These are phyloP conservation scores for Isoetes taiwanensis DNA, from an alignment of 75 land plant species.

Conservation along the genomic window DNA sequence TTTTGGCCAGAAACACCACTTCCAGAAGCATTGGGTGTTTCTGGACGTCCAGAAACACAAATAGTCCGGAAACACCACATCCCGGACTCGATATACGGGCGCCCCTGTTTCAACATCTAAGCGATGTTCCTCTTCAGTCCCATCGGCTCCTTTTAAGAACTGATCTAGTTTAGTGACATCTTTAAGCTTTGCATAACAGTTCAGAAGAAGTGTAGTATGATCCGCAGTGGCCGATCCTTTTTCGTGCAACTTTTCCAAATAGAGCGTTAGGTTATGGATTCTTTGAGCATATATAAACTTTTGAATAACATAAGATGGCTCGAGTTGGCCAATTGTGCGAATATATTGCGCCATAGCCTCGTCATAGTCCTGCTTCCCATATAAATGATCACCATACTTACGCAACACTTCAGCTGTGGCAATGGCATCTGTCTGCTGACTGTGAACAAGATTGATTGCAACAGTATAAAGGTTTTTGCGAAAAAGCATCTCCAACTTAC, in stretches of 20 bases:
- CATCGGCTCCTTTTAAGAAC: constrained; percentile 74
- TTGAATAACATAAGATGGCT: constrained; percentile 95
- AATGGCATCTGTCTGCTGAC: constrained; percentile 92
- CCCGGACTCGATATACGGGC: too few relatives aligned
- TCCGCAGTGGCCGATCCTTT: constrained; percentile 90
- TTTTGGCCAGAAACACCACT: too few relatives aligned
- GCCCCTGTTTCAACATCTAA: constrained; percentile 98
- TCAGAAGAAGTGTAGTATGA: constrained; percentile 86
- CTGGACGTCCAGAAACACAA: too few relatives aligned
- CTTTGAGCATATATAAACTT: constrained; percentile 96
- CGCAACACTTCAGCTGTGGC: constrained; percentile 93
- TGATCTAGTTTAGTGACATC: constrained; percentile 75
- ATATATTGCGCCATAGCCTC: constrained; percentile 96
- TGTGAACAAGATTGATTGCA: constrained; percentile 94
- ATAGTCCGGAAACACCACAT: too few relatives aligned
- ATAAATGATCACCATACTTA: constrained; percentile 93
- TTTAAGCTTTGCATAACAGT: constrained; percentile 92
- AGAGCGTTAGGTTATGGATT: constrained; percentile 82
- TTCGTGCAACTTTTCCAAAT: constrained; percentile 90
- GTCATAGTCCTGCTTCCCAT: constrained; percentile 85
- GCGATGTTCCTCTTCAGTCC: constrained; percentile 55
- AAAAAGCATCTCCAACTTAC: constrained; percentile 93
- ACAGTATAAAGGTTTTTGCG: constrained; percentile 86
- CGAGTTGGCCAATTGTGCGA: constrained; percentile 85
- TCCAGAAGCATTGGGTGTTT: too few relatives aligned